Conservation (phyloP, 129 eudicot genomes). For the Daucus carota region DNA sequence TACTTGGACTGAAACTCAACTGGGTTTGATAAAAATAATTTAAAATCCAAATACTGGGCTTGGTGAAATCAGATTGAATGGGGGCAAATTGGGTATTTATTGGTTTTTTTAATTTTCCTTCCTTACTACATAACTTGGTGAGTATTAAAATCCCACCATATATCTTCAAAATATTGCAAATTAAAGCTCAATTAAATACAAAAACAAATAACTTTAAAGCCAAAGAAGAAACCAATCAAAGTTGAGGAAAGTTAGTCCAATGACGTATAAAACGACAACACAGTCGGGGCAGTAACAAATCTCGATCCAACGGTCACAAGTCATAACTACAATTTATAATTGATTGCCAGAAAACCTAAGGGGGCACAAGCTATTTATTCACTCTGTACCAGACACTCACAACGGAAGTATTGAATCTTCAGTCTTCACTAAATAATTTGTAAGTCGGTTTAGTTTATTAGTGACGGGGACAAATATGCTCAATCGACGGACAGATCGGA, state of each 20-base stretch:
- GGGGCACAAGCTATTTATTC: background rate
- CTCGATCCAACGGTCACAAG: background rate
- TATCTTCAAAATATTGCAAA: background rate
- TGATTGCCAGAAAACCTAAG: background rate
- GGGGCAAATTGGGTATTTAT: no score
- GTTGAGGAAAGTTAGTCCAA: background rate
- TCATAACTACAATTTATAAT: background rate
- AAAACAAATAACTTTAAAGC: background rate
- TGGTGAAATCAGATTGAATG: no score
- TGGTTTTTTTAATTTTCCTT: no score
- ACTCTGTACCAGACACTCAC: background rate
- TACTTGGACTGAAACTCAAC: no score
- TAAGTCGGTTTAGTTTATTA: background rate
- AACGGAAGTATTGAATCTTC: background rate
- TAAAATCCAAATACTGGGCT: no score
- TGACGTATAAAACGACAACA: background rate
- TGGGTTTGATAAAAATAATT: no score
- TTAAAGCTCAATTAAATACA: background rate
- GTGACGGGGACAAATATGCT: slow-evolving; percentile 42
- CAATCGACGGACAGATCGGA: slow-evolving; percentile 56
- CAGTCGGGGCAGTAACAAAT: background rate
- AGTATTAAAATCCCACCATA: background rate
- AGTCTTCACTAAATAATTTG: background rate
- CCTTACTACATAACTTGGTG: no score
- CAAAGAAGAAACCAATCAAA: background rate